A percentile compares a stretch with the other conserved stretches of the same genome.
Conservation (phyloP, 2,329 filamentous ascomycete genomes). For the Aspergillus tamarii region DNA sequence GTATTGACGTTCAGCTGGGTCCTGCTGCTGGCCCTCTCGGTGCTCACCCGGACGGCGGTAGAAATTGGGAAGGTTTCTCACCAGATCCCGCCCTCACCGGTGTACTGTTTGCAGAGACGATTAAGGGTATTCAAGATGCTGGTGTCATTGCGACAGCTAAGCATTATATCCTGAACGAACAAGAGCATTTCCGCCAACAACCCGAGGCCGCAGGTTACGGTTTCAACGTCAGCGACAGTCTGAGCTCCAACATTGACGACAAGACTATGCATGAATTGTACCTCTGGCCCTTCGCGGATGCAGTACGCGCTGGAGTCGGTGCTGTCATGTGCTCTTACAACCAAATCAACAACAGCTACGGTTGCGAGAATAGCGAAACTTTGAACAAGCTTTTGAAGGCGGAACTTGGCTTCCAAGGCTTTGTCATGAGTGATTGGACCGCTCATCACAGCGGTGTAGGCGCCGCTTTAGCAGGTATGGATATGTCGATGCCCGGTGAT, state of each 20-base stretch:
- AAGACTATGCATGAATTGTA: slow-evolving; percentile 67
- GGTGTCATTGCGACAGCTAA: slow-evolving; percentile 84
- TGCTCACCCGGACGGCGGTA: slow-evolving; percentile 67
- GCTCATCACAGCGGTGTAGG: slow-evolving; percentile 74
- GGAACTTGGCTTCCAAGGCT: slow-evolving; percentile 77
- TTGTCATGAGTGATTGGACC: slow-evolving; percentile 72
- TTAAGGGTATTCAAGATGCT: slow-evolving; percentile 78
- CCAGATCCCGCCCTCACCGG: slow-evolving; percentile 78
- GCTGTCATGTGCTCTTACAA: slow-evolving; percentile 75
- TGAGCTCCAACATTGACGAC: slow-evolving; percentile 66
- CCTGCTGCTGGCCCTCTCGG: slow-evolving; percentile 77
- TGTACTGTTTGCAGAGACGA: slow-evolving; percentile 69
- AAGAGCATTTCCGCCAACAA: slow-evolving; percentile 70
- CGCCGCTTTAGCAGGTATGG: slow-evolving; percentile 69
- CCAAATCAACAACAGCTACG: slow-evolving; percentile 69
- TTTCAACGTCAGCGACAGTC: slow-evolving; percentile 63
- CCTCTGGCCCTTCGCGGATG: slow-evolving; percentile 70
- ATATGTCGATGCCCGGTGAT: slow-evolving; percentile 87
- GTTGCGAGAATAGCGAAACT: slow-evolving; percentile 65
- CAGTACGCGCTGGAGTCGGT: slow-evolving; percentile 66
- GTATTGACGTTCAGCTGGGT: slow-evolving; percentile 73
- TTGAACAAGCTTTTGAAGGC: slow-evolving; percentile 68
- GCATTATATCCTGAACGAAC: slow-evolving; percentile 75
- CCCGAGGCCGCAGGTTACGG: slow-evolving; percentile 62
- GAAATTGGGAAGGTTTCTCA: slow-evolving; percentile 70